These are phyloP conservation scores for Ophiostoma pallidulum DNA, from an alignment of 2,329 filamentous ascomycete species.

Conservation along the genomic window DNA sequence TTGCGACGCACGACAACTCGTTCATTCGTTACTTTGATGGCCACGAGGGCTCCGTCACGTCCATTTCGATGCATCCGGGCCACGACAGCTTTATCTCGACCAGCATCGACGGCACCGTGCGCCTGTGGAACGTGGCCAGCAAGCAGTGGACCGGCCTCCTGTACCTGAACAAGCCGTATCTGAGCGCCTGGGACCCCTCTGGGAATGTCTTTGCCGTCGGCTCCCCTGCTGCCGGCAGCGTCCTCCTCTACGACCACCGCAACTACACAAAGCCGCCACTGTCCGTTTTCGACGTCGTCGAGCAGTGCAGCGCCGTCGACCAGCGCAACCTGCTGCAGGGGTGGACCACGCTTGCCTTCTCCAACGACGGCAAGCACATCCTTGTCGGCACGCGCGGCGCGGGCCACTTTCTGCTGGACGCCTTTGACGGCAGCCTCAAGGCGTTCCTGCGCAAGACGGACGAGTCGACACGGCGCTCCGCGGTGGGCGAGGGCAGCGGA, in stretches of 20 bases:
- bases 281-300: constrained; percentile 69
- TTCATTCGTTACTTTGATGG: constrained; percentile 96
- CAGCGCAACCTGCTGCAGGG: constrained; percentile 52
- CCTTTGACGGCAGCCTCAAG: constrained; percentile 73
- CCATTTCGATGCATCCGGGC: constrained; percentile 72
- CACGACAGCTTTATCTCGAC: constrained; percentile 89
- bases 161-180: constrained; percentile 68
- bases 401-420: constrained; percentile 88
- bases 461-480: constrained; percentile 43
- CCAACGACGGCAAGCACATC: constrained; percentile 85
- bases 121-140: constrained; percentile 79
- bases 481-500: constrained; percentile 39
- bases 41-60: constrained; percentile 77
- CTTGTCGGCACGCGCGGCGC: constrained; percentile 74
- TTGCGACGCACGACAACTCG: constrained; percentile 88
- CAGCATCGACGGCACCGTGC: constrained; percentile 80
- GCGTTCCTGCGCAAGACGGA: constrained; percentile 57
- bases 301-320: constrained; percentile 39
- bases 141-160: constrained; percentile 73
- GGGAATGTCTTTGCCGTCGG: constrained; percentile 86
- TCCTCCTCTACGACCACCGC: constrained; percentile 86
- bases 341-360: constrained; percentile 92
- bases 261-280: constrained; percentile 93
- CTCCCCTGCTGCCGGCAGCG: constrained; percentile 65
- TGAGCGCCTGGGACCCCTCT: constrained; percentile 85